Percentiles rank a stretch among this genome's conserved stretches.
phyloP scores from a whole-genome alignment of 1,284 basidiomycete genomes.

The Microbotryum silenes-acaulis region DNA sequence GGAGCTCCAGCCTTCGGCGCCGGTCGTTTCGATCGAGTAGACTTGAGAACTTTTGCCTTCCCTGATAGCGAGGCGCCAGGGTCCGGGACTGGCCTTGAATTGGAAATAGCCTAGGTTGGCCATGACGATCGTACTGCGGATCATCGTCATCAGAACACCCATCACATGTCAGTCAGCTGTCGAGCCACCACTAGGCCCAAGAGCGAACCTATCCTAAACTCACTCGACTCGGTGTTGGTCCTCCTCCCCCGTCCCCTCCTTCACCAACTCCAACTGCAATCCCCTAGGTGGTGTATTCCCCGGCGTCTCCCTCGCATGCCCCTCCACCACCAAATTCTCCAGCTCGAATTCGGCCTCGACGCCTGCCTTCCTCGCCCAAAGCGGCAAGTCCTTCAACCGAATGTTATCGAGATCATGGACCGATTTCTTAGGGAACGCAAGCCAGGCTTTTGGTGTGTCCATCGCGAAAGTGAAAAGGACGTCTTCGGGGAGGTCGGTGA shows the following conservation, averaged over 20 bases:
- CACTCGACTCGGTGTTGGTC: slow-evolving; percentile 37
- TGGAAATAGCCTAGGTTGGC: slow-evolving; percentile 95
- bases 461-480: slow-evolving; percentile 85
- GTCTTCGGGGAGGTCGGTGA: slow-evolving; percentile 50
- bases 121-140: slow-evolving; percentile 53
- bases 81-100: slow-evolving; percentile 85
- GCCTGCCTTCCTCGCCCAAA: slow-evolving; percentile 39
- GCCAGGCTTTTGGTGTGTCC: slow-evolving; percentile 83
- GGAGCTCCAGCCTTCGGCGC: slow-evolving; percentile 67
- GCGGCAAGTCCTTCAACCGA: slow-evolving; percentile 61
- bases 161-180: neutral
- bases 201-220: neutral
- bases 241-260: slow-evolving; percentile 46
- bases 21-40: slow-evolving; percentile 69
- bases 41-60: slow-evolving; percentile 64
- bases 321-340: slow-evolving; percentile 86
- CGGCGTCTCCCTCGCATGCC: slow-evolving; percentile 71
- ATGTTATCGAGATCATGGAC: slow-evolving; percentile 95
- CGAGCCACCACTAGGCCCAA: neutral
- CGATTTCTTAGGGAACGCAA: slow-evolving; percentile 80
- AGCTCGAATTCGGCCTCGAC: slow-evolving; percentile 79
- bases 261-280: slow-evolving; percentile 65
- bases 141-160: no score
- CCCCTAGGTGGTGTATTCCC: slow-evolving; percentile 64
- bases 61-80: slow-evolving; percentile 73